Base-by-base conservation (phyloP, 2,329 filamentous ascomycete genomes). In the Fusarium aywerte region DNA sequence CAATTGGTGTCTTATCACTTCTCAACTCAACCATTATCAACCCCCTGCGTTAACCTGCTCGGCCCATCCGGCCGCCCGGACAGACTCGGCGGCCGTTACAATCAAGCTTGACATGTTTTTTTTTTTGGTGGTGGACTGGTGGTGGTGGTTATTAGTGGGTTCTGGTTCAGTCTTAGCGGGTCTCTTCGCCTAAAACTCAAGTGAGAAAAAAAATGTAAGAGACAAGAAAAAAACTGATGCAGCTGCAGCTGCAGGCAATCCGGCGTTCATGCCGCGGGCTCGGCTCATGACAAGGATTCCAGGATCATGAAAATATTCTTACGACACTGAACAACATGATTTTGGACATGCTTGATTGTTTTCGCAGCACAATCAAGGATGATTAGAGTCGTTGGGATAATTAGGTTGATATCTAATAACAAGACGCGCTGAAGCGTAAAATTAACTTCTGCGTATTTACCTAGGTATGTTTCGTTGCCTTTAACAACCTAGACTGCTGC, bases 21-120 rank as follows among this genome's bases (percentile, higher is more conserved):
- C 38, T 58, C 47, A 23, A 33, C 18, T 58, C 32, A 36, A 49
- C 50, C 39, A 23, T 35, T 48, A 48, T 48, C 20, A 23, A n/a
- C 40, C 53, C 63, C 61, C 47, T 68, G 23, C 60, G 36, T 54
- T 58, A 62, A 51, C 27, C 36, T 36, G 38, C 63, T 68, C 66
- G 66, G 66, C 61, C 66, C 66, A 65, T 52, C 54, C 47, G 60
- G 60, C 47, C 42, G 65, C 49, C 54, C 47, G 60, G 60, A 43
- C 42, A 68, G 51, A 65, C 55, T 68, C 65, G 60, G 43, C 50
- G 57, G 65, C 60, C 60, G 65, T 68, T 67, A 42, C 20, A 47
- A 58, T 49, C 60, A 64, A 39, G 56, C 40, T 50, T 48, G 60
- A 64, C 44, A 45, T 65, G 35, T 16, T 56, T 53, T 44, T 50